Percentiles rank a stretch among this genome's conserved stretches.
Evolutionary conservation across 2,329 filamentous ascomycete genomes (phyloP).

Genomic region (Curvularia lunata): DNA sequence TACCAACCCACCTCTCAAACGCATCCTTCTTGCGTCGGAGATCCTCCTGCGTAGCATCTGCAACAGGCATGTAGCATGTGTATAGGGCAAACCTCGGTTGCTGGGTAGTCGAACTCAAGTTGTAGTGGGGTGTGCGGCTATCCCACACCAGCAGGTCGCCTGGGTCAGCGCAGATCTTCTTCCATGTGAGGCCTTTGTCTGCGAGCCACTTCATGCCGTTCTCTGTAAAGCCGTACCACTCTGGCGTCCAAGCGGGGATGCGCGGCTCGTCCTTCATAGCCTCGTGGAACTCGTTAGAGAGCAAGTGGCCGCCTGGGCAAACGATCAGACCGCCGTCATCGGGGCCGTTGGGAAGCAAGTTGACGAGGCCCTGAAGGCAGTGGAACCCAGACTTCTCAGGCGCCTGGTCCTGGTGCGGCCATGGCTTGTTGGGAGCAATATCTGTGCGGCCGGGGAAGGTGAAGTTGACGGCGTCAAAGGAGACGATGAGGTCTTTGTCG

Average conservation of each 20-base stretch:
- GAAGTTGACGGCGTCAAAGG: conserved; percentile 50
- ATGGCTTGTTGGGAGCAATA: conserved; percentile 35
- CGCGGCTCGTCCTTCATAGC: conserved; percentile 33
- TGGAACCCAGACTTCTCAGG: conserved; percentile 54
- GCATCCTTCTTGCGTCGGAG: conserved; percentile 42
- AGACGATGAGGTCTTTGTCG: conserved; percentile 46
- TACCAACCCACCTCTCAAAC: conserved; percentile 23
- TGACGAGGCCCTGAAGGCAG: conserved; percentile 60
- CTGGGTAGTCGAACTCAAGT: conserved; percentile 37
- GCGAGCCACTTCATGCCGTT: conserved; percentile 52
- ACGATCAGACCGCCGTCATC: conserved; percentile 50
- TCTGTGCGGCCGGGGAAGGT: conserved; percentile 40
- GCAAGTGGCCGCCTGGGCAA: conserved; percentile 39
- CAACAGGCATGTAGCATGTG: conserved; percentile 49
- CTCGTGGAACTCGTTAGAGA: conserved; percentile 42
- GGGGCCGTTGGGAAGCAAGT: conserved; percentile 49
- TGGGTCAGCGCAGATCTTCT: conserved; percentile 52
- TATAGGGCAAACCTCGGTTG: conserved; percentile 42
- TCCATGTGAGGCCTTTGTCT: conserved; percentile 46
- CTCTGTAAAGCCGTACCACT: conserved; percentile 46
- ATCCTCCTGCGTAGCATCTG: conserved; percentile 44
- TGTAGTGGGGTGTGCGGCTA: conserved; percentile 50
- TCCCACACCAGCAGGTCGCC: conserved; percentile 55
- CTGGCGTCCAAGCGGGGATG: conserved; percentile 39
- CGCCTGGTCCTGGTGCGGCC: conserved; percentile 46